phyloP scores from a whole-genome alignment of 2,329 filamentous ascomycete genomes.

The Purpureocillium lavendulum region DNA sequence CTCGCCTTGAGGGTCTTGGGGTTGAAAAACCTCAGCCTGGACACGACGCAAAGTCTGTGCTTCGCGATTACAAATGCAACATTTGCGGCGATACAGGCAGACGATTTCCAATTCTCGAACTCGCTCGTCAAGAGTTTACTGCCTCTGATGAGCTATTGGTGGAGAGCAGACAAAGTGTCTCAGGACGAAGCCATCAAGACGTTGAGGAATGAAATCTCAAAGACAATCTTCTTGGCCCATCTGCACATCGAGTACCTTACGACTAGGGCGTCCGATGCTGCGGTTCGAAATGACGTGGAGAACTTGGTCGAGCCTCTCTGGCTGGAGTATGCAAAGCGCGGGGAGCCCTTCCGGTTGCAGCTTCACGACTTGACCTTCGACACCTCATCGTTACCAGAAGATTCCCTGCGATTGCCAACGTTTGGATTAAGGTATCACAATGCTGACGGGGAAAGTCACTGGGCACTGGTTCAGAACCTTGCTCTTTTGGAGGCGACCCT shows the following conservation, averaged over 20 bases:
- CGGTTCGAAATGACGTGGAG: conserved; percentile 42
- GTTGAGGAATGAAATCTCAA: conserved; percentile 70
- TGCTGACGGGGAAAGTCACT: conserved; percentile 47
- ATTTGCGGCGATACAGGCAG: conserved; percentile 56
- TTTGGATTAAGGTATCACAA: conserved; percentile 48
- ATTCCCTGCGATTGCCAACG: conserved; percentile 37
- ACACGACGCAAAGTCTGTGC: conserved; percentile 60
- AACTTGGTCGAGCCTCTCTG: conserved; percentile 65
- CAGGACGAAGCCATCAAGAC: conserved; percentile 52
- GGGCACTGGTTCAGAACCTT: conserved; percentile 51
- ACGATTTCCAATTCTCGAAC: conserved; percentile 57
- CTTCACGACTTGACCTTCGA: conserved; percentile 66
- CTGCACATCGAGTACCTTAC: conserved; percentile 53
- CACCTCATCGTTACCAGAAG: conserved; percentile 29
- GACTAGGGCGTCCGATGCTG: conserved; percentile 29
- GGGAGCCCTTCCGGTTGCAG: conserved; percentile 64
- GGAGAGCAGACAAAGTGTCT: conserved; percentile 61
- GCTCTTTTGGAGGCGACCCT: conserved; percentile 47
- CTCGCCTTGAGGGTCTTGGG: conserved; percentile 54
- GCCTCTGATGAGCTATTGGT: conserved; percentile 66
- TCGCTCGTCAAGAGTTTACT: conserved; percentile 53
- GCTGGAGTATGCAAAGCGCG: conserved; percentile 66
- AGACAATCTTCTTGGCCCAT: conserved; percentile 58
- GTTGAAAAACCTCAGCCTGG: conserved; percentile 47
- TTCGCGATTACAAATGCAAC: conserved; percentile 71